Evolutionary conservation across 768 basidiomycete species (phyloP), one percentile per base, ranked within the genome.

Genomic region (Plicaturopsis crispa): DNA sequence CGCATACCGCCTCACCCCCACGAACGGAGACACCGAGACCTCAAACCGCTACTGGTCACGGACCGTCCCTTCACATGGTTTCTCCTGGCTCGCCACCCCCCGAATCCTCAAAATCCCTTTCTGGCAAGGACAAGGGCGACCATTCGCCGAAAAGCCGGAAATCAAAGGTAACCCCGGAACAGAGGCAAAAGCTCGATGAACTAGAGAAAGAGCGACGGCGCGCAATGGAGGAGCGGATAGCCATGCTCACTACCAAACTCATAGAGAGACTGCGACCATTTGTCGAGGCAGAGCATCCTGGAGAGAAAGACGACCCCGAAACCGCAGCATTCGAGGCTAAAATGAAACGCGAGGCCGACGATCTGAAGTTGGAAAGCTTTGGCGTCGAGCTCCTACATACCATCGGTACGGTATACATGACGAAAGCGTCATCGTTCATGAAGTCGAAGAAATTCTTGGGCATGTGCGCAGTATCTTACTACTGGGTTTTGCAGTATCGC

Each of bases 291-390:
- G 79, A 86, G 58, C 66, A 75, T 35, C 91, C 91, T 2, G 87
- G 86, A 8, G 80, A 69, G 2, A 74, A 72, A 54, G 82, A 76
- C 36, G 96, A 98, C 50, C 66, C 80, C 0, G 96, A 98, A 67
- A 90, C 88, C 8, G 60, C 59, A 35, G 68, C 72, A 12, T 99
- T 91, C 52, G 81, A 87, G 58, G 68, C 70, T 37, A 78, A 70
- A 57, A 86, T 94, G 56, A 70, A 61, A 51, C 65, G 74, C 20
- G 96, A 99, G 59, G 89, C 87, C 1, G 91, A 94, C 40, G 96
- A 99, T 63, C 56, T 99, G 49, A 97, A 97, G 66, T 62, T 97
- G 38, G 94, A 99, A 67, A 92, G 88, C 48, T 99, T 99, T 59
- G 96, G 96, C 34, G 81, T 98, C 17, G 94, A 97, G 84, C 73